Base-by-base conservation (phyloP, 2,329 filamentous ascomycete genomes). In the Exophiala sp. region DNA sequence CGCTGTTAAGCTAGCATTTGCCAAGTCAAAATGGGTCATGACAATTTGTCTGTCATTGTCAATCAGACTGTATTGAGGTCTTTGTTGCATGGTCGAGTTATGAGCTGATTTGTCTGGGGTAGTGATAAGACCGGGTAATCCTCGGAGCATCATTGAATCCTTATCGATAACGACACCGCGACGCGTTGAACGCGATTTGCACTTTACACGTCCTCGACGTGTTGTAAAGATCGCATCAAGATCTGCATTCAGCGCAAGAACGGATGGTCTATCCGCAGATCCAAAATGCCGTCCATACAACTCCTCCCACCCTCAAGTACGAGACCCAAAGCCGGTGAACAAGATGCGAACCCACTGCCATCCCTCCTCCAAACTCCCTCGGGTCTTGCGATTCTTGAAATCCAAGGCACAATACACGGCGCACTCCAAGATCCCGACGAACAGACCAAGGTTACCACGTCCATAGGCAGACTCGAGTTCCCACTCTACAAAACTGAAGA, bases 321-420 rank as follows among this genome's bases (percentile, higher is more conserved):
- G 24, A 29, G 24, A 2, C 39, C 39, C 45, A 8, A 39, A 52
- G n/a, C n/a, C n/a, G n/a, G n/a, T n/a, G n/a, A n/a, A n/a, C n/a
- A n/a, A n/a, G n/a, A 41, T 5, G 12, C 53, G 58, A 83, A 81
- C 63, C 85, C 88, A 3, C 81, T 97, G 3, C 94, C 94, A 1
- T 71, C 80, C n/a, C 78, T 96, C 58, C 82, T 97, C 12, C 88
- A 91, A 64, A 96, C 92, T 1, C 94, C 94, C 0, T 85, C 88
- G 0, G 94, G 94, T 47, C 82, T 96, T 38, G 92, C 92, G 14
- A 78, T 99, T 42, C 78, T 99, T 53, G 94, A 97, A 73, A 82
- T 99, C 11, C 94, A 99, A 76, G 94, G 91, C 57, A 89, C 84
- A 11, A 86, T 99, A 72, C 92, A 95, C 70, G 77, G 91, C 1